Evolutionary conservation across 192 early-diverging fungal genomes (phyloP).

Genomic region (Paraglomus occultum): DNA sequence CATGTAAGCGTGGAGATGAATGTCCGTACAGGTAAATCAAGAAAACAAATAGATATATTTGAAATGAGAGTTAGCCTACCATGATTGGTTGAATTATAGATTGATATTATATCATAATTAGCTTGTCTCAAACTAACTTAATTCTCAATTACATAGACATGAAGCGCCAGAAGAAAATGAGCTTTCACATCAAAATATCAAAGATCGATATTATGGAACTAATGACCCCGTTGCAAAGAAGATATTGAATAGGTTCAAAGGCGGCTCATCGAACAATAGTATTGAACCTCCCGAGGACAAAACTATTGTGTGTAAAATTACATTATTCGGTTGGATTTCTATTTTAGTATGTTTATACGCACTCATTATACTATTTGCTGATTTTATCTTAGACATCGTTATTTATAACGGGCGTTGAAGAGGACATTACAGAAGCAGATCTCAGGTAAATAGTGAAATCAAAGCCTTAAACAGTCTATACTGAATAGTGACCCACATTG

Average conservation of each 20-base stretch:
- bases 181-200: constrained; percentile 87
- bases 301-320: constrained; percentile 54
- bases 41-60: background rate
- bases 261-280: constrained; percentile 43
- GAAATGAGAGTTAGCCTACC: background rate
- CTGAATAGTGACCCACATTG: too few relatives aligned
- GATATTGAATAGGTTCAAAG: constrained; percentile 62
- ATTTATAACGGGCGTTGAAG: constrained; percentile 82
- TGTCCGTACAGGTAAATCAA: constrained; percentile 78
- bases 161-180: constrained; percentile 87
- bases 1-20: constrained; percentile 91
- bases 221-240: constrained; percentile 94
- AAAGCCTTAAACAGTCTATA: too few relatives aligned
- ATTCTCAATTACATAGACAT: constrained; percentile 54
- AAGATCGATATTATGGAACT: constrained; percentile 90
- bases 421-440: constrained; percentile 66
- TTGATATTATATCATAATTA: too few relatives aligned
- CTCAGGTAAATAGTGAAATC: constrained; percentile 45
- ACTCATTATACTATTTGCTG: background rate
- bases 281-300: constrained; percentile 75
- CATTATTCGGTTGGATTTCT: background rate
- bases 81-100: background rate
- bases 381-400: constrained; percentile 63
- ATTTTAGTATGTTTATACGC: constrained; percentile 4
- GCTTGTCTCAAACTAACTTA: too few relatives aligned